Percentiles rank a stretch among this genome's conserved stretches.
phyloP scores from a whole-genome alignment of 257 asterid species.

The Nemophila menziesii region DNA sequence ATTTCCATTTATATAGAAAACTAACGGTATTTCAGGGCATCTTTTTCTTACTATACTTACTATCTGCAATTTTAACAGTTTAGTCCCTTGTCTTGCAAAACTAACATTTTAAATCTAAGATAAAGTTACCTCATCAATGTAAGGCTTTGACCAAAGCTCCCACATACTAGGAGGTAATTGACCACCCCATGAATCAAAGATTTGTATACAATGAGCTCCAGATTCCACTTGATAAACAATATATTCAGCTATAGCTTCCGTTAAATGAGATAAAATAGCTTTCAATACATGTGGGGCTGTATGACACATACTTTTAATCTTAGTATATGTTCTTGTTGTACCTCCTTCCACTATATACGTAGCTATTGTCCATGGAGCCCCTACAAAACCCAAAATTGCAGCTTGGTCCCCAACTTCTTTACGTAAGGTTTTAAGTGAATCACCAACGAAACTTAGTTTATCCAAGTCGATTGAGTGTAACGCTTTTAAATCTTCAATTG shows the following conservation, averaged over 20 bases:
- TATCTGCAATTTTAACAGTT: too few species aligned
- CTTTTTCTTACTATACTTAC: slow-evolving; percentile 47
- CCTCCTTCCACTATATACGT: slow-evolving; percentile 94
- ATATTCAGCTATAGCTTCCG: slow-evolving; percentile 45
- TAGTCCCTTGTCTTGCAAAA: slow-evolving; percentile 42
- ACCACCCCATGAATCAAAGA: slow-evolving; percentile 93
- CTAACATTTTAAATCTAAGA: slow-evolving; percentile 46
- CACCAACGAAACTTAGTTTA: slow-evolving; percentile 75
- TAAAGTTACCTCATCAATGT: slow-evolving; percentile 57
- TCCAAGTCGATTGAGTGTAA: slow-evolving; percentile 75
- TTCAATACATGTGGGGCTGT: slow-evolving; percentile 38
- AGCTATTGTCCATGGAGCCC: slow-evolving; percentile 98
- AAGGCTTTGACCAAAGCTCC: slow-evolving; percentile 92
- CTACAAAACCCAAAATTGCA: slow-evolving; percentile 94
- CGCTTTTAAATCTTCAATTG: slow-evolving; percentile 62
- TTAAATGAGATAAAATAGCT: slow-evolving; percentile 69
- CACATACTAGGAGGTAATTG: slow-evolving; percentile 55
- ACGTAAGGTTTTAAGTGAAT: slow-evolving; percentile 61
- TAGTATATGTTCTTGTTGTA: slow-evolving; percentile 72
- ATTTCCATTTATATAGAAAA: slow-evolving; percentile 83
- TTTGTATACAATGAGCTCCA: slow-evolving; percentile 94
- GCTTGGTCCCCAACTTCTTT: slow-evolving; percentile 82
- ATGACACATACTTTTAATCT: slow-evolving; percentile 90
- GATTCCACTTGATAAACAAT: slow-evolving; percentile 69
- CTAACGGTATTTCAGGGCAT: slow-evolving; percentile 85